Evolutionary conservation across 139 green algal species (phyloP), one percentile per base, ranked within the genome.

Genomic region (Coelastrella sp.): DNA sequence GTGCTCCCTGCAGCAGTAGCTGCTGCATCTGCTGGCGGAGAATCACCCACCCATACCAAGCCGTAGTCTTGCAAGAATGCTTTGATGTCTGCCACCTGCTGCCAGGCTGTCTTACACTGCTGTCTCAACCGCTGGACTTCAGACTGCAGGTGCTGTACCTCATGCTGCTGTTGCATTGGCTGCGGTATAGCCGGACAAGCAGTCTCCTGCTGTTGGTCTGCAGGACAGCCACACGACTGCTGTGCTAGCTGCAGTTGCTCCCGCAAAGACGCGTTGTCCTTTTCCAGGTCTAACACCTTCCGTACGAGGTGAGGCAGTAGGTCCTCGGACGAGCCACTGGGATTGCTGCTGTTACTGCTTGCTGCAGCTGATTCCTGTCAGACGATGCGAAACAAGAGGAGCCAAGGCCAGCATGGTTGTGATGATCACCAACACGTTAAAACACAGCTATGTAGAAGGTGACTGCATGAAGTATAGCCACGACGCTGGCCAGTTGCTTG

Each of bases 11-110:
- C 10, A 7, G 17, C 16, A 77, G 66, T 54, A 7, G 13, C 57
- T 68, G 57, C 6, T 85, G 59, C 56, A 56, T 78, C 58, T 8
- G 17, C 64, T 22, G 10, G 56, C 5, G 54, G 5, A 22, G 60
- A 58, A 56, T 7, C 58, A 14, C 76, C 94, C 22, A 95, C 90
- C 94, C 94, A 96, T 20, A 95, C 82, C 80, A 96, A 90, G 16
- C 94, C 94, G 73, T 96, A 96, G 54, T 96, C 94, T 7, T 94
- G 93, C 56, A 96, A 86, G 86, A 96, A 96, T 13, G 4, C 16
- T 89, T 95, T 96, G 73, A 96, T 92, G 20, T 95, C 93, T 64
- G 91, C 85, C 2, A 94, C 81, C 73, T 93, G 91, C 57, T 83
- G 57, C 84, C 85, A 90, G 4, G 85, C 85, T 61, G 73, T 8